Conservation (phyloP, 345 rosid genomes). For the Trapa incisa region DNA sequence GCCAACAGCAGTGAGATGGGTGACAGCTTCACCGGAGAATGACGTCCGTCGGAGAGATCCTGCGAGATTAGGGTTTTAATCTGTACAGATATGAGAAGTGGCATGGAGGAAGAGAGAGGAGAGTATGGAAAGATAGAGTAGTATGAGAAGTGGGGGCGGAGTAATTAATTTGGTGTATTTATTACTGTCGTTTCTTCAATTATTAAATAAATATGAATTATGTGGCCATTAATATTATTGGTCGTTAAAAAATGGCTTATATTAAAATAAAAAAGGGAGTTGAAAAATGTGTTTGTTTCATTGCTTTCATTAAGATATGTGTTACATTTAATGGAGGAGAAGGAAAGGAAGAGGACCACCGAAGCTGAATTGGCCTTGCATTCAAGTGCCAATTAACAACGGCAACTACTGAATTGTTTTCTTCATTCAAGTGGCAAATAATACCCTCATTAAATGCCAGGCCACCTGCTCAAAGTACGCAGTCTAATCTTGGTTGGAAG, state of each 20-base stretch:
- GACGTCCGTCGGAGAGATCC: constrained; percentile 5
- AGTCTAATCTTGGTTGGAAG: no score
- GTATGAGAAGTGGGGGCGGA: not conserved
- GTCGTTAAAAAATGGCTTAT: no score
- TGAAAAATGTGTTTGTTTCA: no score
- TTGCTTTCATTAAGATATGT: not conserved
- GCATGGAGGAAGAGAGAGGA: no score
- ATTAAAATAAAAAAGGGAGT: no score
- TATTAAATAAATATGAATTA: no score
- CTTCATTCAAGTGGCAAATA: not conserved
- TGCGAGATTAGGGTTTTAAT: constrained; percentile 6
- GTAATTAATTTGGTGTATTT: not conserved
- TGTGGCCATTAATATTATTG: no score
- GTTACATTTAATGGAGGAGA: not conserved
- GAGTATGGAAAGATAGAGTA: not conserved
- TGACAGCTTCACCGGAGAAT: not conserved
- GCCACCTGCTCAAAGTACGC: not conserved
- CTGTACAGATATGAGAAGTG: not conserved
- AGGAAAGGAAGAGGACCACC: not conserved
- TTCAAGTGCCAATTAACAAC: not conserved
- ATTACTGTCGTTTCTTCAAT: no score
- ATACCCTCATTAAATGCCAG: not conserved
- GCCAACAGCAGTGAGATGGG: not conserved
- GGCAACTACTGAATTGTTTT: not conserved
- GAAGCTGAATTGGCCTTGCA: no score